Percentiles rank a stretch among this genome's conserved stretches.
Evolutionary conservation across 2,329 filamentous ascomycete genomes (phyloP).

Genomic region (Fusarium equiseti): DNA sequence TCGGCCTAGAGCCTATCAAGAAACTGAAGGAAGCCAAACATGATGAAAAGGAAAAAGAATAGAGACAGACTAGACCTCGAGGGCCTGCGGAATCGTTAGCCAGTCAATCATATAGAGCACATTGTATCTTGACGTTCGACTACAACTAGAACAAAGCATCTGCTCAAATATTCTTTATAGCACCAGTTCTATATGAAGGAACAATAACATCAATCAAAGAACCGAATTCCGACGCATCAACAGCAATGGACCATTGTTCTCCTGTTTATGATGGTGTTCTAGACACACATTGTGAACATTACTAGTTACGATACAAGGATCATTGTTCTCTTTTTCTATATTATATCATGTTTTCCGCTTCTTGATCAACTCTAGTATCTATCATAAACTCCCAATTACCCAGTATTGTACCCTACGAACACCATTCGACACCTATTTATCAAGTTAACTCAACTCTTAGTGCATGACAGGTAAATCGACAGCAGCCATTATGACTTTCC

Average conservation of each 20-base stretch:
- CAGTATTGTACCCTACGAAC: neutral
- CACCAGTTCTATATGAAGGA: neutral
- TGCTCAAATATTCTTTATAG: neutral
- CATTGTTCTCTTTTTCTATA: neutral
- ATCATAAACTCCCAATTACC: neutral
- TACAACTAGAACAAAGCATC: neutral
- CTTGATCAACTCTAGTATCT: neutral
- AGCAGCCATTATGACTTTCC: neutral
- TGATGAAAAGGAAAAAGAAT: conserved; percentile 1
- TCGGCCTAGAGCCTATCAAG: conserved; percentile 65
- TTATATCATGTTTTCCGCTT: neutral
- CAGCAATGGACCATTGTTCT: neutral
- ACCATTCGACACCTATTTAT: neutral
- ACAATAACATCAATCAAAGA: neutral
- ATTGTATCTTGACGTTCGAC: conserved; percentile 1
- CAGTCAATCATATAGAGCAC: conserved; percentile 2
- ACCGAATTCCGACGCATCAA: neutral
- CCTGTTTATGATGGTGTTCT: neutral
- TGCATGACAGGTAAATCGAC: neutral
- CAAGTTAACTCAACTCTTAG: neutral
- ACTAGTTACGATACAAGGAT: neutral
- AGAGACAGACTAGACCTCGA: neutral
- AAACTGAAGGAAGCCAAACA: conserved; percentile 43
- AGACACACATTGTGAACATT: neutral
- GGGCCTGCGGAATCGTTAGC: neutral